phyloP scores from a whole-genome alignment of 129 eudicot species.

The Lactuca saligna region DNA sequence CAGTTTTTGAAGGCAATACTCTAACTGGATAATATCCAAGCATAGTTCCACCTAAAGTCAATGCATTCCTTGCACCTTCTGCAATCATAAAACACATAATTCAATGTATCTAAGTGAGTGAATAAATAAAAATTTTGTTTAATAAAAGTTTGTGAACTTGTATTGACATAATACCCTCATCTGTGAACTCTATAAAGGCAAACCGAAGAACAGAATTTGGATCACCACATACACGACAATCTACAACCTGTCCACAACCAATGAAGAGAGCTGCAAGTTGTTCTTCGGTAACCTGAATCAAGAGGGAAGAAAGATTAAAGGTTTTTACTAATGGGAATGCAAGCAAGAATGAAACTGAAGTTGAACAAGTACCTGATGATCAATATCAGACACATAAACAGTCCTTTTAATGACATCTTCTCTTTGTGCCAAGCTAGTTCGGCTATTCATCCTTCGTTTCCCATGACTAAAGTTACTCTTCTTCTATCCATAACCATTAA shows the following conservation, averaged over 20 bases:
- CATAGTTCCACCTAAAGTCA: constrained; percentile 82
- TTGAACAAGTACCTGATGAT: constrained; percentile 58
- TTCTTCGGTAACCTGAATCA: constrained; percentile 84
- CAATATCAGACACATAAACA: constrained; percentile 89
- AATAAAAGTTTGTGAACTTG: not conserved
- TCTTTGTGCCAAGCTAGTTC: constrained; percentile 77
- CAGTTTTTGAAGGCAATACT: constrained; percentile 91
- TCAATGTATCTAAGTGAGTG: constrained; percentile 10
- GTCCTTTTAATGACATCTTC: constrained; percentile 92
- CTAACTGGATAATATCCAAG: constrained; percentile 80
- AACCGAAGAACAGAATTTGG: constrained; percentile 81
- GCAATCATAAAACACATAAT: constrained; percentile 29
- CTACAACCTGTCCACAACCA: constrained; percentile 90
- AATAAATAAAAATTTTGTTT: not conserved
- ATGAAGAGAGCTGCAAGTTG: constrained; percentile 92
- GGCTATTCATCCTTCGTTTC: constrained; percentile 64
- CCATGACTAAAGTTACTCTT: constrained; percentile 51
- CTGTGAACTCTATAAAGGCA: constrained; percentile 86
- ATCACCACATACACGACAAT: constrained; percentile 90
- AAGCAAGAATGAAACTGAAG: too few relatives aligned
- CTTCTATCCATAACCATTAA: constrained; percentile 45
- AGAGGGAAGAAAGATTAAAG: not conserved
- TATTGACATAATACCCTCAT: constrained; percentile 58
- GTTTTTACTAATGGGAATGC: too few relatives aligned
- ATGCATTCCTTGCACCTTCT: constrained; percentile 81